Conservation (phyloP, 225 moss, liverwort and hornwort species). For the Physcomitrium patens region DNA sequence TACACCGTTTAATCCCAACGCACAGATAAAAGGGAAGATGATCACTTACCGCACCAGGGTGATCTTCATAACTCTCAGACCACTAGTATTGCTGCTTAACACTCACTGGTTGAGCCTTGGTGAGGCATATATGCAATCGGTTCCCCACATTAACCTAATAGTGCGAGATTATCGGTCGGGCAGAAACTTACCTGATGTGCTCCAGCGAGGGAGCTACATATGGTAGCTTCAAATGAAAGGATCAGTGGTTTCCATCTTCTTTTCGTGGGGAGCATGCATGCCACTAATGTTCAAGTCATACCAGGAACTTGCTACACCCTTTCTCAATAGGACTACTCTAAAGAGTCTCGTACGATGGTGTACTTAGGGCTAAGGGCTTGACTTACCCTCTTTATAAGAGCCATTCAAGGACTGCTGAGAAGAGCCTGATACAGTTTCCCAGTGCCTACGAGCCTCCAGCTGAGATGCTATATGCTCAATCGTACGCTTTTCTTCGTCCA, state of each 20-base stretch:
- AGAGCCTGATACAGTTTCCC: conserved; percentile 97
- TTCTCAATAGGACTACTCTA: conserved; percentile 48
- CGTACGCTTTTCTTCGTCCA: conserved; percentile 99
- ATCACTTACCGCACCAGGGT: conserved; percentile 59
- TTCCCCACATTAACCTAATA: conserved; percentile 41
- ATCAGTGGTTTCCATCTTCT: conserved; percentile 34
- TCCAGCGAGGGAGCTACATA: conserved; percentile 54
- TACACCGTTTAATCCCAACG: conserved; percentile 53
- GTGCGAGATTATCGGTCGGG: conserved; percentile 52
- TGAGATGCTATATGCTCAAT: conserved; percentile 99
- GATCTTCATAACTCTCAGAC: conserved; percentile 35
- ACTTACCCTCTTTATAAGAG: conserved; percentile 99
- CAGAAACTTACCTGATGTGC: conserved; percentile 68
- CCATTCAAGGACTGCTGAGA: conserved; percentile 92
- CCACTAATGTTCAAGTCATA: conserved; percentile 52
- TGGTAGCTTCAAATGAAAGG: conserved; percentile 41
- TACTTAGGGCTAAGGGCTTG: conserved; percentile 63
- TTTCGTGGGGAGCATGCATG: conserved; percentile 40
- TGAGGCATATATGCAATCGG: conserved; percentile 28
- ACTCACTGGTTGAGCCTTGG: conserved; percentile 27
- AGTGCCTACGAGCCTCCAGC: conserved; percentile 99
- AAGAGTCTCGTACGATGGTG: conserved; percentile 51
- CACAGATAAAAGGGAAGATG: conserved; percentile 54
- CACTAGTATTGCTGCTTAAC: conserved; percentile 15
- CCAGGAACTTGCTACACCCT: conserved; percentile 48